Percentiles rank a stretch among this genome's conserved stretches.
Conservation (phyloP, 306 rosid species). For the Dryas octopetala region DNA sequence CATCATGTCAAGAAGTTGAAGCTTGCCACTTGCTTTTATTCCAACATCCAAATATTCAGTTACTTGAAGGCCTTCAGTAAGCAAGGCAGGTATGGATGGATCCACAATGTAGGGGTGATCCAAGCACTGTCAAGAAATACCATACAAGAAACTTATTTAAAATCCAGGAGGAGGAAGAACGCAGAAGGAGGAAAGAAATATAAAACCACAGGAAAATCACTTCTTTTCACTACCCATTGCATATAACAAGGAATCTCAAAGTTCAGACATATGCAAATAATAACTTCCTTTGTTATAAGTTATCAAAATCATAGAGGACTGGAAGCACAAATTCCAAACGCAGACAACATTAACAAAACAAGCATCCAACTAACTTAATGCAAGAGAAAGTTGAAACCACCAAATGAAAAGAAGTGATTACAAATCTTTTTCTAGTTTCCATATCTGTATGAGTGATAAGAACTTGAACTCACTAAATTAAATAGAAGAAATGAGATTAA, state of each 20-base stretch:
- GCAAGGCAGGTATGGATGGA: conserved; percentile 33
- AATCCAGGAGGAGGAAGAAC: background rate
- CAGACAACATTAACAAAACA: background rate
- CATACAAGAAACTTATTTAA: conserved; percentile 6
- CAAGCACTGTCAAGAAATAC: conserved; percentile 65
- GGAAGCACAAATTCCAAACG: background rate
- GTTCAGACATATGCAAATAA: background rate
- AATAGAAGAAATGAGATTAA: background rate
- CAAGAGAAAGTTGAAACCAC: background rate
- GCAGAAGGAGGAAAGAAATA: background rate
- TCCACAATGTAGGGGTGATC: conserved; percentile 78
- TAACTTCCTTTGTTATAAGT: background rate
- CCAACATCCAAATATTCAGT: conserved; percentile 55
- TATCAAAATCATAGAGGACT: background rate
- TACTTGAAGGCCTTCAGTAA: conserved; percentile 44
- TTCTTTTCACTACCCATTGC: background rate
- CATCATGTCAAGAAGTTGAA: conserved; percentile 85
- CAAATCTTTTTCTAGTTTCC: conserved; percentile 8
- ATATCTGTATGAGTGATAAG: background rate
- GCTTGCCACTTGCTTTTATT: conserved; percentile 83
- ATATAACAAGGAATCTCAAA: conserved; percentile 7
- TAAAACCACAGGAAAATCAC: background rate
- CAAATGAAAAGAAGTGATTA: background rate
- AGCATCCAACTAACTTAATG: background rate
- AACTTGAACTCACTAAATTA: background rate